Evolutionary conservation across 2,329 filamentous ascomycete genomes (phyloP).

Genomic region (Hortaea werneckii): DNA sequence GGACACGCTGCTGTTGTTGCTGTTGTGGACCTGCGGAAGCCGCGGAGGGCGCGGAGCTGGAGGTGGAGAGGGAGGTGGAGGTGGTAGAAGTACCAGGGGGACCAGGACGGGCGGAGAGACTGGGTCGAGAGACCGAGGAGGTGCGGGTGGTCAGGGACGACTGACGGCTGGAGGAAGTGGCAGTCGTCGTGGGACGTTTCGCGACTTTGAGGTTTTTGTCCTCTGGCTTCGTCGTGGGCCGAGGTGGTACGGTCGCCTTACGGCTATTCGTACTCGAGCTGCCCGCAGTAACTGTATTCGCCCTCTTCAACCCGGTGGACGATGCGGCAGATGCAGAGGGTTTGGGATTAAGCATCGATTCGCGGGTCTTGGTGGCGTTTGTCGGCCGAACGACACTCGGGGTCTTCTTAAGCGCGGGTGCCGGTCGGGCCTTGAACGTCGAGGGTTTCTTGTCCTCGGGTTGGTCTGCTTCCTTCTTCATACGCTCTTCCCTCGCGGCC

Average conservation of each 20-base stretch:
- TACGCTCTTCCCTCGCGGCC: conserved; percentile 31
- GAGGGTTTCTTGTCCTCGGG: conserved; percentile 19
- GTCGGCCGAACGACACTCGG: conserved; percentile 34
- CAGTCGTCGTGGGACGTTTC: conserved; percentile 9
- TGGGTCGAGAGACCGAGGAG: no score
- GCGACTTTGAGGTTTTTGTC: conserved; percentile 5
- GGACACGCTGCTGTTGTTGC: conserved; percentile 1
- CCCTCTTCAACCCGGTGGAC: neutral
- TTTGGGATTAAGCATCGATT: conserved; percentile 8
- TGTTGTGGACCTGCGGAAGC: neutral
- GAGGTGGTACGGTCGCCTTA: conserved; percentile 4
- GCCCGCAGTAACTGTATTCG: no score
- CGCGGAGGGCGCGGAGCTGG: neutral
- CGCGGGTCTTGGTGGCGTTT: conserved; percentile 33
- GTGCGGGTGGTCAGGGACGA: no score
- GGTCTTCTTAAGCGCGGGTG: conserved; percentile 21
- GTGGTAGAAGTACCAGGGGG: neutral
- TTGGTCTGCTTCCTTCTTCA: neutral
- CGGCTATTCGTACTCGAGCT: no score
- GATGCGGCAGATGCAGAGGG: neutral
- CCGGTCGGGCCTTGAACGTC: conserved; percentile 39
- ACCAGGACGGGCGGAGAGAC: neutral
- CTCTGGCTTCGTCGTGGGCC: neutral
- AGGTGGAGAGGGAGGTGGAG: neutral
- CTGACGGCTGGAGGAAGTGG: no score